Conservation (phyloP, 2,329 filamentous ascomycete genomes). For the Achaetomium macrosporum region DNA sequence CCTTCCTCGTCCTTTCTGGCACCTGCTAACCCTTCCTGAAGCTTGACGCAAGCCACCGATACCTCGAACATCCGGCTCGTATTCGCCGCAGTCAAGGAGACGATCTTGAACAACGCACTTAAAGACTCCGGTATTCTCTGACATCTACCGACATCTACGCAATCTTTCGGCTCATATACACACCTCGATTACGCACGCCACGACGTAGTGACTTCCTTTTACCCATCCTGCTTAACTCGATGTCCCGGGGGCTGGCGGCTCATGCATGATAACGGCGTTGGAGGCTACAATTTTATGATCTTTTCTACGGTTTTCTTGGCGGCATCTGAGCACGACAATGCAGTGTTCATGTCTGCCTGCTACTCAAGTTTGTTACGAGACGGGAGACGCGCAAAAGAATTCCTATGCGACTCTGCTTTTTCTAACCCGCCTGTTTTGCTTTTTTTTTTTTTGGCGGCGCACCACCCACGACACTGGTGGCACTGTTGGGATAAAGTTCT, state of each 20-base stretch:
- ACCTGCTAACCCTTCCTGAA: constrained; percentile 34
- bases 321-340: not conserved
- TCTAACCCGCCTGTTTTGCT: not conserved
- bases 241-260: constrained; percentile 10
- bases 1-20: not conserved
- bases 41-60: constrained; percentile 96
- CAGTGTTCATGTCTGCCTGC: not conserved
- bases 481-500: no score
- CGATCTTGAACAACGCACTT: constrained; percentile 94
- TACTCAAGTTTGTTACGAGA: not conserved
- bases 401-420: not conserved
- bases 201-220: constrained; percentile 8
- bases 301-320: not conserved
- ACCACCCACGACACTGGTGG: constrained; percentile 1
- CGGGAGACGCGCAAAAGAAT: not conserved
- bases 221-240: constrained; percentile 16
- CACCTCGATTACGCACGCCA: not conserved
- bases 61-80: constrained; percentile 97
- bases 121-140: constrained; percentile 95
- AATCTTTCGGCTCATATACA: not conserved
- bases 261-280: constrained; percentile 25
- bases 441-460: constrained; percentile 3
- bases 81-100: constrained; percentile 97
- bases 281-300: constrained; percentile 6
- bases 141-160: constrained; percentile 32